Conservation (phyloP, 345 rosid genomes). For the Salix dunnii region DNA sequence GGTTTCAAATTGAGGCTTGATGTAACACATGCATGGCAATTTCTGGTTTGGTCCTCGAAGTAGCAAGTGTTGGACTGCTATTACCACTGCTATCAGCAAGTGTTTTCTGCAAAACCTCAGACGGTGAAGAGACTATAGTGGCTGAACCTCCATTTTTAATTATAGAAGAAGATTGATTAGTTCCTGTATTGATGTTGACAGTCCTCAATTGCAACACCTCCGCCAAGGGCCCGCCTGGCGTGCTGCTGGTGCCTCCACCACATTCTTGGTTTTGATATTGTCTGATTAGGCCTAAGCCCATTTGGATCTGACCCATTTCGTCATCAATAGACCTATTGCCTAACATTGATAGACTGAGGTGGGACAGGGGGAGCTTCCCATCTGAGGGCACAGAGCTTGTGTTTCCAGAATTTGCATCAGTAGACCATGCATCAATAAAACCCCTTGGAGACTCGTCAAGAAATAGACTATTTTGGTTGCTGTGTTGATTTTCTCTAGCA, state of each 20-base stretch:
- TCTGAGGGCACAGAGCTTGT: constrained; percentile 34
- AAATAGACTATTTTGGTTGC: constrained; percentile 10
- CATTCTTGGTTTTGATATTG: constrained; percentile 28
- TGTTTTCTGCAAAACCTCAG: constrained; percentile 48
- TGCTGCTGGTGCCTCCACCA: constrained; percentile 8
- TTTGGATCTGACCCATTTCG: constrained; percentile 37
- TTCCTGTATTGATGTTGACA: not conserved
- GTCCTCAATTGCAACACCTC: constrained; percentile 52
- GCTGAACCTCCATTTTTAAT: constrained; percentile 24
- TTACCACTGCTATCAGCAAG: constrained; percentile 52
- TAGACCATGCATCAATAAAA: constrained; percentile 60
- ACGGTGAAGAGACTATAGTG: constrained; percentile 51
- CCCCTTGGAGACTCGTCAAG: constrained; percentile 33
- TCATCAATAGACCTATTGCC: constrained; percentile 31
- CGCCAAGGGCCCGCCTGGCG: constrained; percentile 77
- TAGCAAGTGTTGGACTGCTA: constrained; percentile 41
- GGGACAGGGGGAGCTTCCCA: constrained; percentile 38
- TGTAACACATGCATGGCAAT: constrained; percentile 35
- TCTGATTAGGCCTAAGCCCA: constrained; percentile 34
- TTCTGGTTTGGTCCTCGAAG: constrained; percentile 36
- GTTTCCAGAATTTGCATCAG: constrained; percentile 22
- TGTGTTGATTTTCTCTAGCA: constrained; percentile 15
- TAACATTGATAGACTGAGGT: constrained; percentile 55
- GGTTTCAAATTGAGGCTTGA: constrained; percentile 19
- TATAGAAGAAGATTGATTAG: constrained; percentile 18